Conservation (phyloP, 371 early-diverging fungal species). For the Saksenaea vasiformis region DNA sequence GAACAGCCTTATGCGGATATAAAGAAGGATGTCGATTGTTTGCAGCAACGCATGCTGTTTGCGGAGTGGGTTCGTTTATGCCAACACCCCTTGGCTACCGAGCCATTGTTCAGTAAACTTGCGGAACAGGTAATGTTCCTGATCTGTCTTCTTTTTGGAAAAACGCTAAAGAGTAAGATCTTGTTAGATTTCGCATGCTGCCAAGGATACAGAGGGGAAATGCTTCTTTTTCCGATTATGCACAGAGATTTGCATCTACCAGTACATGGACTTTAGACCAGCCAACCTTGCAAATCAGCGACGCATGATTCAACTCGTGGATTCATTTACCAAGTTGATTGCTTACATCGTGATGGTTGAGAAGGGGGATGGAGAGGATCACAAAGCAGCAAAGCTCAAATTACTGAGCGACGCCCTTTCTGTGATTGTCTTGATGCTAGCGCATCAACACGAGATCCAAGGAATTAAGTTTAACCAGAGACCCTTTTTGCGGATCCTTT, state of each 20-base stretch:
- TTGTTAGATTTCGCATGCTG: slow-evolving; percentile 41
- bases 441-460: slow-evolving; percentile 79
- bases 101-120: slow-evolving; percentile 60
- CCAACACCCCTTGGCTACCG: slow-evolving; percentile 77
- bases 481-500: slow-evolving; percentile 90
- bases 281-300: slow-evolving; percentile 38
- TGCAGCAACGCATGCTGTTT: slow-evolving; percentile 71
- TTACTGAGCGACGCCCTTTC: slow-evolving; percentile 78
- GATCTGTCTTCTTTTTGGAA: neutral
- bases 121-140: slow-evolving; percentile 58
- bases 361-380: slow-evolving; percentile 36
- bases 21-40: slow-evolving; percentile 44
- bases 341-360: slow-evolving; percentile 63
- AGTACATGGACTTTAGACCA: slow-evolving; percentile 58
- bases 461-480: slow-evolving; percentile 84
- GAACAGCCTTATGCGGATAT: slow-evolving; percentile 40
- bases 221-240: slow-evolving; percentile 87
- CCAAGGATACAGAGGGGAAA: slow-evolving; percentile 68
- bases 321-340: slow-evolving; percentile 80
- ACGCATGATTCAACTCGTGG: slow-evolving; percentile 70
- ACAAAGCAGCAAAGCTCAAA: slow-evolving; percentile 57
- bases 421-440: slow-evolving; percentile 80
- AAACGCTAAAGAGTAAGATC: neutral
- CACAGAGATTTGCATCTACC: slow-evolving; percentile 79
- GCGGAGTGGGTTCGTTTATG: slow-evolving; percentile 90